These are phyloP conservation scores for Vairimorpha apis DNA, from an alignment of 371 early-diverging fungal species.

Conservation along the genomic window DNA sequence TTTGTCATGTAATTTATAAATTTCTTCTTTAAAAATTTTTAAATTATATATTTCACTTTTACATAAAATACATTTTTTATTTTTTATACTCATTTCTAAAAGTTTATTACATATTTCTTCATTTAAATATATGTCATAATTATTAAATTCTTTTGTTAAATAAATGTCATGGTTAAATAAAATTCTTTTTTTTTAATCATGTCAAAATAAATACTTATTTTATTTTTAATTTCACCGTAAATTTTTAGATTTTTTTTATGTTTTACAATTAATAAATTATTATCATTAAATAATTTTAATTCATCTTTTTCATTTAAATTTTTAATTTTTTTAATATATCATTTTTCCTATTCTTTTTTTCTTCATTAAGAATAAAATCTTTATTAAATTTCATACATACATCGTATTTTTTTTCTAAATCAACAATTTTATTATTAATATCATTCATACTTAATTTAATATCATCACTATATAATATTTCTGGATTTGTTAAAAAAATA, in stretches of 20 bases:
- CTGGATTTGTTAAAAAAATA: not conserved
- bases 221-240: not conserved
- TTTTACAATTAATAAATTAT: not conserved
- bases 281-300: not conserved
- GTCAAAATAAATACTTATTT: not conserved
- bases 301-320: not conserved
- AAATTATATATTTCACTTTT: not conserved
- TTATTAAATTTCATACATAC: not conserved
- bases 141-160: not conserved
- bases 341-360: not conserved
- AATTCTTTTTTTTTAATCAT: not conserved
- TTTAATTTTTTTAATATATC: not conserved
- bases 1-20: not conserved
- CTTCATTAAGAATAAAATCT: conserved; percentile 2
- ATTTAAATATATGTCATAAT: not conserved
- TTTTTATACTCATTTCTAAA: not conserved
- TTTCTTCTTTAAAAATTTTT: not conserved
- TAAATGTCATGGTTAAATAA: not conserved
- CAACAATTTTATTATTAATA: not conserved
- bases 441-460: not conserved
- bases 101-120: not conserved
- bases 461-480: not conserved
- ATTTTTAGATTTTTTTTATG: not conserved
- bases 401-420: not conserved
- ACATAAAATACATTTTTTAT: not conserved